A percentile compares a stretch with the other conserved stretches of the same genome.
These are phyloP conservation scores for Nicotiana tabacum DNA, from an alignment of 257 asterid species.

Conservation along the genomic window DNA sequence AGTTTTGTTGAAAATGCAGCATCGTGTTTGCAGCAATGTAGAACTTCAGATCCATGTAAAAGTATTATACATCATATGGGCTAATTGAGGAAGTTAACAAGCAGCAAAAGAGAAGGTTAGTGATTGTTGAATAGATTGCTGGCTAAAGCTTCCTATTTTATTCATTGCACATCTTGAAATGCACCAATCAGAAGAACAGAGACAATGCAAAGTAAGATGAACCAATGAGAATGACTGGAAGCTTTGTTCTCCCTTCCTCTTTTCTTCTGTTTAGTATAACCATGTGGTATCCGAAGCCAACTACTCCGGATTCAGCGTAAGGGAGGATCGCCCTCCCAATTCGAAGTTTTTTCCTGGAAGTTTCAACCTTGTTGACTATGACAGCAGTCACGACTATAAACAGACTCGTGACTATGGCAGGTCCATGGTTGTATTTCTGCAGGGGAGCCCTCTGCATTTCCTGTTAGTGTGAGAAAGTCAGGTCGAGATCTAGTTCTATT, in stretches of 20 bases:
- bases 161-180: neutral
- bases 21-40: neutral
- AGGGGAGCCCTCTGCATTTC: too few species aligned
- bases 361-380: too few species aligned
- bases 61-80: neutral
- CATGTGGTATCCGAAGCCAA: neutral
- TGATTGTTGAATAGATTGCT: neutral
- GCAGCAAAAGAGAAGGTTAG: neutral
- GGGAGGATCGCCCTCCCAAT: too few species aligned
- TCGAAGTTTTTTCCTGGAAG: too few species aligned
- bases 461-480: too few species aligned
- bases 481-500: too few species aligned
- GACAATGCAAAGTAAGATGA: neutral
- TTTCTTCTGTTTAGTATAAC: neutral
- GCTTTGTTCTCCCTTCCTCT: neutral
- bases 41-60: neutral
- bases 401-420: too few species aligned
- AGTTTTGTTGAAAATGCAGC: neutral
- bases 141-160: neutral
- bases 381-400: too few species aligned
- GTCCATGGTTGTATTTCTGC: too few species aligned
- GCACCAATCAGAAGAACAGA: neutral
- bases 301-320: neutral
- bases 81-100: neutral
- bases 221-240: neutral